Percentiles rank a stretch among this genome's conserved stretches.
Conservation (phyloP, 306 rosid genomes). For the Cercis canadensis region DNA sequence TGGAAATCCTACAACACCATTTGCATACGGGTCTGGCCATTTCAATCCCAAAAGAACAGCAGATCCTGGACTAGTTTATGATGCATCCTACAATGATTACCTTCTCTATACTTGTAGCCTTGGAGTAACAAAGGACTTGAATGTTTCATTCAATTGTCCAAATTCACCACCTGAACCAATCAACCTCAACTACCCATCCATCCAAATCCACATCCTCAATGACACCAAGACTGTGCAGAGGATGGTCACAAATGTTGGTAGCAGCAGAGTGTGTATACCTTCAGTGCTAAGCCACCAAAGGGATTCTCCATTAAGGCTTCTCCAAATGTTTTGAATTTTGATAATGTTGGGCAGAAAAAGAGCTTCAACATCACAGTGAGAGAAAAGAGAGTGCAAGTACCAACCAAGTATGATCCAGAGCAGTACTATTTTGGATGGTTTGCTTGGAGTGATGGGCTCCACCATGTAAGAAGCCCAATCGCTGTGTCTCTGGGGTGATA, state of each 20-base stretch:
- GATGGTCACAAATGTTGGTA: slow-evolving; percentile 83
- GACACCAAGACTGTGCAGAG: slow-evolving; percentile 50
- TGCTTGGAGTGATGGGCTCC: slow-evolving; percentile 56
- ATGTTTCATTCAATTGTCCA: slow-evolving; percentile 71
- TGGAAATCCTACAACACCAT: slow-evolving; percentile 65
- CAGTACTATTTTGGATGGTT: slow-evolving; percentile 78
- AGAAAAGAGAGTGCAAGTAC: slow-evolving; percentile 32
- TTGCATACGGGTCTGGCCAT: slow-evolving; percentile 85
- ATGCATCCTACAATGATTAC: slow-evolving; percentile 77
- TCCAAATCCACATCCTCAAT: slow-evolving; percentile 66
- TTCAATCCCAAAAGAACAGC: slow-evolving; percentile 69
- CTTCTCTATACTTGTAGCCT: slow-evolving; percentile 61
- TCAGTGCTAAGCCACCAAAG: slow-evolving; percentile 55
- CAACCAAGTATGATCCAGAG: slow-evolving; percentile 26
- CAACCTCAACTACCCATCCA: slow-evolving; percentile 85
- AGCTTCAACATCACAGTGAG: slow-evolving; percentile 65
- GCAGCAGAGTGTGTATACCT: slow-evolving; percentile 59
- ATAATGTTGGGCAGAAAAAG: slow-evolving; percentile 61
- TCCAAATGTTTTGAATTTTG: slow-evolving; percentile 62
- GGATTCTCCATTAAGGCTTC: slow-evolving; percentile 60
- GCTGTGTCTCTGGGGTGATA: slow-evolving; percentile 61
- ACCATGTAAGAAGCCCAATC: slow-evolving; percentile 69
- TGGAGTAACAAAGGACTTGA: slow-evolving; percentile 36
- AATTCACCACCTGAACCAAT: slow-evolving; percentile 35
- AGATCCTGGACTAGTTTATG: slow-evolving; percentile 88